Evolutionary conservation across 257 asterid species (phyloP).

Genomic region (Fraxinus quadrangulata): DNA sequence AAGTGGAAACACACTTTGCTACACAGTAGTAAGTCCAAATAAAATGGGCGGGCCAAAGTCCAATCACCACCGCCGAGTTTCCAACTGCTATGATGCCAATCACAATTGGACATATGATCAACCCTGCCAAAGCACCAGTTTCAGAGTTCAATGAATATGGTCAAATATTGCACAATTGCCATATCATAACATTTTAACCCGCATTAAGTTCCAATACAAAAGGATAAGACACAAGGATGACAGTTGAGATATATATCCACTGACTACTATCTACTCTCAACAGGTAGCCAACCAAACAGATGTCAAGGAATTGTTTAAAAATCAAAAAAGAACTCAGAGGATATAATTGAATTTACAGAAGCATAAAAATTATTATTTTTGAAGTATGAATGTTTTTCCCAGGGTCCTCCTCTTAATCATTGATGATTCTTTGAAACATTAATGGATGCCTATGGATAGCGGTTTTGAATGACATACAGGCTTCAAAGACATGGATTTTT

Average conservation of each 20-base stretch:
- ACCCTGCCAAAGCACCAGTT: slow-evolving; percentile 51
- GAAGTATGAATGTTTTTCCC: neutral
- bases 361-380: neutral
- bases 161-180: neutral
- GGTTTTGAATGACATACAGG: neutral
- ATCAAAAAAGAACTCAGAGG: neutral
- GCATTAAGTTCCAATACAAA: neutral
- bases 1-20: slow-evolving; percentile 46
- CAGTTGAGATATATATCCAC: neutral
- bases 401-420: neutral
- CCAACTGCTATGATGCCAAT: slow-evolving; percentile 49
- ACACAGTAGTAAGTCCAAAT: slow-evolving; percentile 83
- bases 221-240: neutral
- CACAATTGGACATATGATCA: slow-evolving; percentile 58
- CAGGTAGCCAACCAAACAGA: neutral
- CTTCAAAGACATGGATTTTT: neutral
- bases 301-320: neutral
- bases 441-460: neutral
- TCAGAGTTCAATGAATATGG: neutral
- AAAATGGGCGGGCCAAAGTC: slow-evolving; percentile 88
- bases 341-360: neutral
- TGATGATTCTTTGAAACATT: neutral
- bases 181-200: neutral
- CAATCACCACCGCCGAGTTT: slow-evolving; percentile 74
- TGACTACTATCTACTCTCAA: neutral